phyloP scores from a whole-genome alignment of 2,329 filamentous ascomycete species.

The Fusarium nisikadoi region DNA sequence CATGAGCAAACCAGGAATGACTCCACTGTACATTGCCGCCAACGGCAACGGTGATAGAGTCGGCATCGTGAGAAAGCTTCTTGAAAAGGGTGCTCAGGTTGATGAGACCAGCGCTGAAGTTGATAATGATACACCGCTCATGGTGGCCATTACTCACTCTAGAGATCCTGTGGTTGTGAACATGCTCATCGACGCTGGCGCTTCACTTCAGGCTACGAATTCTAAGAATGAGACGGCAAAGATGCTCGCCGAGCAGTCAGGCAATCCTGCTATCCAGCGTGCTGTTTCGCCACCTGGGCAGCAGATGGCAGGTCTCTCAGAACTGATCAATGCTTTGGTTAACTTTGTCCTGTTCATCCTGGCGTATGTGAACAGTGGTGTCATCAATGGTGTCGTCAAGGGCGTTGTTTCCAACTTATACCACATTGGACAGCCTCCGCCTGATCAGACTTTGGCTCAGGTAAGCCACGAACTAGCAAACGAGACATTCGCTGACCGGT shows the following conservation, averaged over 20 bases:
- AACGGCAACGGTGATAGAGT: neutral
- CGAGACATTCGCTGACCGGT: accelerated
- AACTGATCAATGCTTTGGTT: neutral
- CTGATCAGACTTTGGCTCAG: neutral
- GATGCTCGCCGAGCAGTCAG: neutral
- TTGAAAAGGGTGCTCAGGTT: neutral
- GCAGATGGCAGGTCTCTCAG: neutral
- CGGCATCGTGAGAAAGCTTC: neutral
- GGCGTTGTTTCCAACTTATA: neutral
- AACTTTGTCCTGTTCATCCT: neutral
- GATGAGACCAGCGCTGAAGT: neutral
- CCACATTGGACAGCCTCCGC: neutral
- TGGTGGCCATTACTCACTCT: neutral
- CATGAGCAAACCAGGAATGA: neutral
- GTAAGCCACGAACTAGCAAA: accelerated
- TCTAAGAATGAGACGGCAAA: neutral
- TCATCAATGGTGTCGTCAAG: neutral
- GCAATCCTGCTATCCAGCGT: neutral
- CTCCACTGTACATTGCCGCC: neutral
- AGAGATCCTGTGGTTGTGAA: neutral
- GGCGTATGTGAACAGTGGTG: neutral
- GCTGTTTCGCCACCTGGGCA: neutral
- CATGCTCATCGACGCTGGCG: neutral
- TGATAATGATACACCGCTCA: neutral
- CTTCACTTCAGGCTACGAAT: neutral